Evolutionary conservation across 257 asterid genomes (phyloP).

Genomic region (Forsythia viridissima): DNA sequence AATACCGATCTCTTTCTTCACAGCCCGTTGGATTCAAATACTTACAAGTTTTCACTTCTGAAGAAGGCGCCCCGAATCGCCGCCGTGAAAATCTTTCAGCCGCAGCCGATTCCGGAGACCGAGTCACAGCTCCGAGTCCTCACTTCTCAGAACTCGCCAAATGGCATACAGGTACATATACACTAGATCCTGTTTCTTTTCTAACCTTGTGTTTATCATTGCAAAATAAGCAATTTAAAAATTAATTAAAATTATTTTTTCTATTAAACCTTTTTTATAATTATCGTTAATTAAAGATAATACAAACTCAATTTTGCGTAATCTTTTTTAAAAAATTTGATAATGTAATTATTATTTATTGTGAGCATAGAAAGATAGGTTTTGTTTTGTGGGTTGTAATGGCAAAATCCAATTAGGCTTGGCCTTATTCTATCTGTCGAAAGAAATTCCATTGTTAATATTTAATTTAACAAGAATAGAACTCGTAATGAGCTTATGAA

Average conservation of each 20-base stretch:
- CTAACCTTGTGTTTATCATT: background rate
- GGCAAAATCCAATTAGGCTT: background rate
- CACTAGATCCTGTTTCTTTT: background rate
- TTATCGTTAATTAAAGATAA: background rate
- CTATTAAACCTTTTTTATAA: too few species aligned
- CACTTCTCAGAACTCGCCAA: constrained; percentile 74
- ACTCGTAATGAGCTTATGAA: too few species aligned
- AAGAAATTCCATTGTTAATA: background rate
- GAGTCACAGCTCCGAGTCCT: constrained; percentile 69
- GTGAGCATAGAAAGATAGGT: constrained; percentile 11
- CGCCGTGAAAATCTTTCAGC: constrained; percentile 64
- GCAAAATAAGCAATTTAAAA: background rate
- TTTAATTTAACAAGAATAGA: background rate
- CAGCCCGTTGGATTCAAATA: constrained; percentile 70
- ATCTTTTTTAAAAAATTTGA: background rate
- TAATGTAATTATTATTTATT: background rate
- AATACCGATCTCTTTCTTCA: constrained; percentile 81
- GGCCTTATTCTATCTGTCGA: background rate
- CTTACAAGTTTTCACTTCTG: constrained; percentile 66
- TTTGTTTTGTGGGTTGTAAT: background rate
- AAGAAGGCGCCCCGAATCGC: constrained; percentile 76
- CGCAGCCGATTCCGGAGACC: constrained; percentile 52
- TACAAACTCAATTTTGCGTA: background rate
- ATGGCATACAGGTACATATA: constrained; percentile 79
- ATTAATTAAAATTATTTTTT: background rate